Evolutionary conservation across 2,329 filamentous ascomycete genomes (phyloP), one percentile per base, ranked within the genome.

Genomic region (Alternaria brassicicola): DNA sequence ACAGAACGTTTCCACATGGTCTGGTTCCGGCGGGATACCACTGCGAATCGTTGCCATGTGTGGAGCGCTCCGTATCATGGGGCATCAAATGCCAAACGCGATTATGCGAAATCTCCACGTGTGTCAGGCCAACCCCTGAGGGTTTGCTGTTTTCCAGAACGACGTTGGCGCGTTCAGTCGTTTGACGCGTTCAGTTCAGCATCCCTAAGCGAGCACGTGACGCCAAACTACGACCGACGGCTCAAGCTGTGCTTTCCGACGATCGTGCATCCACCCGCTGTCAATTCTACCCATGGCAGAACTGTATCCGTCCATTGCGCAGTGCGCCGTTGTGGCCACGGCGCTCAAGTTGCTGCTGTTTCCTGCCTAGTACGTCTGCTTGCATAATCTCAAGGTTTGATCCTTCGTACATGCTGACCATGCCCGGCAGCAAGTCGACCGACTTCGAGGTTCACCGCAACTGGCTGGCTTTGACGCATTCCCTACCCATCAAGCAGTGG

Each of bases 371-470:
- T 97, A 84, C 76, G 91, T 86, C 38, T 55, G 57, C 55, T 28
- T 57, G 49, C n/a, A 55, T 54, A 36, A 43, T 51, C 19, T 15
- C 41, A n/a, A 47, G 35, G 52, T 28, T 7, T 41, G 25, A 26
- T 23, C 54, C 28, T 35, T 47, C 39, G 21, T 58, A 56, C 43
- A 56, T 61, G 60, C 70, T 75, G 62, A 76, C 68, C 57, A 53
- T 60, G 64, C 64, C 51, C 42, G 55, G 57, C 78, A 97, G 93
- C 83, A 97, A 96, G 84, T 99, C 95, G 6, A 99, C 95, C 69
- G 95, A 99, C 78, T 99, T 99, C 72, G 95, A 99, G 79, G 95
- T 99, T 54, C 95, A 99, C 80, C 89, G 95, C 66, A 99, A 99
- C 82, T 99, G 95, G 95, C 88, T 99, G 38, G 95, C 95, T 63